Base-by-base conservation (phyloP, 139 green algal genomes). In the Micractinium conductrix region DNA sequence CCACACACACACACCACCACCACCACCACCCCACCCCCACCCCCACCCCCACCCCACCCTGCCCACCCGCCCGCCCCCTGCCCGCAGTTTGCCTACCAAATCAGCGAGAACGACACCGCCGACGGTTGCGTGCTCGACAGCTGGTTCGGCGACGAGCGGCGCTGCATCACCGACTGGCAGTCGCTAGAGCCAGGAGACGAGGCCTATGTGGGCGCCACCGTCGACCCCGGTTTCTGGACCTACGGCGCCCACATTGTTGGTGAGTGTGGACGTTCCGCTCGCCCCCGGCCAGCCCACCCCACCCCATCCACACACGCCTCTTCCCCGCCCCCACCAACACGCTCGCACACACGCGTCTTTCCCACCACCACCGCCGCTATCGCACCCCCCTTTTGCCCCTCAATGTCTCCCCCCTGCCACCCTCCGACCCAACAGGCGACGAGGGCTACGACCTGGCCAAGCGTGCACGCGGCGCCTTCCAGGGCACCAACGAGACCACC, bases 161-260 rank as follows among this genome's bases (percentile, higher is more conserved):
- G 70, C 26, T 78, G 70, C 70, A 78, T 78, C 70, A 78, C 70
- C 70, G 43, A 78, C 42, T 78, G 70, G 70, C 26, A 53, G 38
- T 53, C 44, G 70, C 35, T 78, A 37, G 70, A 78, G 70, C 42
- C 70, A 0, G 44, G 35, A 0, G 70, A 78, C 42, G 45, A 53
- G 28, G 42, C 42, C 42, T 58, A 58, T 43, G 33, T 78, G 10
- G 70, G 42, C 5, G 42, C 55, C 42, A 78, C 70, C 10, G 7
- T 24, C 26, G 35, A 58, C 42, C 12, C 70, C n/a, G n/a, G n/a
- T 10, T 38, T 28, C 42, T 78, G 70, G 70, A 33, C 55, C 26
- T 78, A 37, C 30, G 70, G 28, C 42, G 70, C 70, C 12, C 70
- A 33, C 43, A n/a, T 78, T 10, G 70, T 43, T 7, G 42, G 70